Evolutionary conservation across 2,329 filamentous ascomycete species (phyloP).

Genomic region (Ilyonectria mors-panacis): DNA sequence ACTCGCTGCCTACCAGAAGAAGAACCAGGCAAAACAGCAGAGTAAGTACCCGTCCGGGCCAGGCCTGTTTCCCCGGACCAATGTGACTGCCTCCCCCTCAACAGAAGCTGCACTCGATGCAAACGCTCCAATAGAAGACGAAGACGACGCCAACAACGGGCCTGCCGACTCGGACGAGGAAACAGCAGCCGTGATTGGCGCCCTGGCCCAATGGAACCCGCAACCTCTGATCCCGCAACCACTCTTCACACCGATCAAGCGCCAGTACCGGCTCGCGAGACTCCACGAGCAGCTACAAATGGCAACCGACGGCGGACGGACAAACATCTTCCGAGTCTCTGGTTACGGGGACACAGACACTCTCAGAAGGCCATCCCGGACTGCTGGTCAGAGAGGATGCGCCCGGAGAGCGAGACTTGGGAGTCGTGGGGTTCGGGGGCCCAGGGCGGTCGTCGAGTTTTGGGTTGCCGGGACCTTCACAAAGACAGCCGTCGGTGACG

Average conservation of each 20-base stretch:
- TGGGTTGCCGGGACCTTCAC: conserved; percentile 57
- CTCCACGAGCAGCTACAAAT: conserved; percentile 76
- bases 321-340: conserved; percentile 75
- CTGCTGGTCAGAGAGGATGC: conserved; percentile 68
- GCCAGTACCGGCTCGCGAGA: conserved; percentile 74
- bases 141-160: conserved; percentile 83
- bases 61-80: conserved; percentile 31
- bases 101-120: conserved; percentile 94
- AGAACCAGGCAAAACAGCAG: conserved; percentile 98
- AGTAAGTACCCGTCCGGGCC: conserved; percentile 70
- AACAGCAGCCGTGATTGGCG: conserved; percentile 88
- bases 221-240: conserved; percentile 81
- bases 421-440: conserved; percentile 55
- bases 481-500: conserved; percentile 64
- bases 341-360: conserved; percentile 69
- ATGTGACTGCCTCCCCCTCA: conserved; percentile 37
- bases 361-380: conserved; percentile 65
- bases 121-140: conserved; percentile 90
- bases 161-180: conserved; percentile 97
- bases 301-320: conserved; percentile 75
- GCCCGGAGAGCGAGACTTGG: conserved; percentile 69
- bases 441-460: conserved; percentile 61
- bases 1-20: conserved; percentile 91
- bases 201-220: conserved; percentile 82
- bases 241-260: conserved; percentile 72